Evolutionary conservation across 768 basidiomycete genomes (phyloP), one percentile per base, ranked within the genome.

Genomic region (Chalciporus pseudorubinellus): DNA sequence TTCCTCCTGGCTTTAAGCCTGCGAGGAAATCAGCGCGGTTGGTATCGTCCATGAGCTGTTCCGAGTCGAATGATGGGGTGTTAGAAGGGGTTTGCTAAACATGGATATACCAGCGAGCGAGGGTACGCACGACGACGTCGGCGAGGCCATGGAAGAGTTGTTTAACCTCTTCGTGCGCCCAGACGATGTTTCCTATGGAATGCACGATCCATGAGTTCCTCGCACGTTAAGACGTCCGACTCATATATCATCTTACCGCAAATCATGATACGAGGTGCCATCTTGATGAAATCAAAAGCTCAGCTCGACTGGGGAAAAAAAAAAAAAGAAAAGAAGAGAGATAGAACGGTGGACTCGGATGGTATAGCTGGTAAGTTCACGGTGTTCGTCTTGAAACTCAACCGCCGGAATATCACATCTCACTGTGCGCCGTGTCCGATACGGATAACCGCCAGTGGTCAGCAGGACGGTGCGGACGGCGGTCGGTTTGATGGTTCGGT

Each of bases 161-260:
- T 50, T 83, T 72, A 47, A 84, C 75, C 51, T 94, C 89, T 21
- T 89, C 77, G 53, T 88, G 82, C 0, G 92, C 89, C 91, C 91
- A 94, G 26, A 85, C 77, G 50, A 93, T 80, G 53, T 81, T 70
- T 46, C 83, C 89, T 89, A 60, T 6, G 50, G 11, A 45, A 1
- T 29, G 20, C 11, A 8, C 12, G 20, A 4, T 7, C 24, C 31
- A 42, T 44, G 18, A 33, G 50, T 24, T n/a, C 44, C 10, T 7
- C 7, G 26, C n/a, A 22, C 34, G 21, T 46, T 18, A 26, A 26
- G 6, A 44, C 38, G 10, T 8, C 14, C 21, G 18, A 14, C 19
- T 19, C 16, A 26, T 31, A 46, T 34, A 38, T 36, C 39, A 19
- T 44, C 69, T 50, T 34, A 71, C 72, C 72, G 14, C 72, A 71